phyloP scores from a whole-genome alignment of 495 filamentous ascomycete genomes.

The Friedmanniomyces endolithicus region DNA sequence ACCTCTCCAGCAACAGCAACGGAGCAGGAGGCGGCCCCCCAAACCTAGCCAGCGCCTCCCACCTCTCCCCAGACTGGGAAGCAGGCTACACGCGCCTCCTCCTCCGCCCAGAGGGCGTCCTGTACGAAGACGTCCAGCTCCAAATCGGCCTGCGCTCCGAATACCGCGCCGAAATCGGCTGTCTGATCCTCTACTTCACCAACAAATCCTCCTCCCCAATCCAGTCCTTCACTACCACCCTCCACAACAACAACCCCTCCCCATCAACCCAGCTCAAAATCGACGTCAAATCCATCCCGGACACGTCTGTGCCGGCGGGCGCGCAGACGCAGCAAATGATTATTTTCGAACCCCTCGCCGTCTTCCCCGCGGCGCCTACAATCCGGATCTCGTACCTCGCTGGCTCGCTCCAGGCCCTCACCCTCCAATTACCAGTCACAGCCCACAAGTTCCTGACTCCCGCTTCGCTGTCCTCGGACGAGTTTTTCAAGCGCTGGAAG shows the following conservation, averaged over 20 bases:
- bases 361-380: constrained; percentile 76
- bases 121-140: constrained; percentile 91
- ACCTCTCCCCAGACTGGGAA: constrained; percentile 91
- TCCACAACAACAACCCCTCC: constrained; percentile 72
- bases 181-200: constrained; percentile 86
- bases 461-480: constrained; percentile 67
- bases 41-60: constrained; percentile 83
- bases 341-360: constrained; percentile 73
- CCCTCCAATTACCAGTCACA: constrained; percentile 75
- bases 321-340: constrained; percentile 85
- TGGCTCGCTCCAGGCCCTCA: constrained; percentile 84
- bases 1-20: constrained; percentile 1
- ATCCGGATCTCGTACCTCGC: constrained; percentile 90
- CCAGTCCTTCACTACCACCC: constrained; percentile 81
- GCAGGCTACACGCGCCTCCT: constrained; percentile 77
- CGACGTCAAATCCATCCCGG: constrained; percentile 77
- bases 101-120: constrained; percentile 65
- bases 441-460: constrained; percentile 95
- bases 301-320: constrained; percentile 61
- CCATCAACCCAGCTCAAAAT: constrained; percentile 57
- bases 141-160: constrained; percentile 88
- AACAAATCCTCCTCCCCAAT: constrained; percentile 80
- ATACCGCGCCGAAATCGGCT: constrained; percentile 86
- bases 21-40: constrained; percentile 30
- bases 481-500: constrained; percentile 98